These are phyloP conservation scores for Candida tetrigidarum DNA, from an alignment of 1,139 yeast species.

Conservation along the genomic window DNA sequence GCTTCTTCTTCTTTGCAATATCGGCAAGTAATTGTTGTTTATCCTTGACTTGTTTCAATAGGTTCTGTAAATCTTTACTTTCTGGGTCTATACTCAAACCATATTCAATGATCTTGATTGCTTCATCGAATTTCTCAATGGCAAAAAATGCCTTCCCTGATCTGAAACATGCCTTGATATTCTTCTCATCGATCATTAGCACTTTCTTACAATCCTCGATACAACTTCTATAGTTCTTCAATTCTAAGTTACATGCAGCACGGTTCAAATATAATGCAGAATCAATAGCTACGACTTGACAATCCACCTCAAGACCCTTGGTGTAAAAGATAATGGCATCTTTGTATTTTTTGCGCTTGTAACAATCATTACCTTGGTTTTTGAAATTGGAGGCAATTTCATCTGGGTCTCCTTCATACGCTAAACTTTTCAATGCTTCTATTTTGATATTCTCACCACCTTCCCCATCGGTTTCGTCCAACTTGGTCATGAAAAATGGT, in stretches of 20 bases:
- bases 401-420: constrained; percentile 94
- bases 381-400: constrained; percentile 91
- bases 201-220: constrained; percentile 86
- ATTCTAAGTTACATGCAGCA: constrained; percentile 89
- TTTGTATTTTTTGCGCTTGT: constrained; percentile 66
- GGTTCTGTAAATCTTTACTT: constrained; percentile 54
- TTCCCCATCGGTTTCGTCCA: constrained; percentile 77
- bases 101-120: constrained; percentile 64
- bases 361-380: constrained; percentile 91
- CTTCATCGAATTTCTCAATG: constrained; percentile 73
- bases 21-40: constrained; percentile 41
- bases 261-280: constrained; percentile 75
- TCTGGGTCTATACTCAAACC: constrained; percentile 64
- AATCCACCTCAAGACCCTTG: constrained; percentile 75
- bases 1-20: constrained; percentile 33
- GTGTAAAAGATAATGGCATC: constrained; percentile 81
- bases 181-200: constrained; percentile 64
- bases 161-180: constrained; percentile 83
- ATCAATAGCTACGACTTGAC: constrained; percentile 55
- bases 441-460: constrained; percentile 76
- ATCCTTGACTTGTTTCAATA: constrained; percentile 42
- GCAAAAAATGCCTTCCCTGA: constrained; percentile 81
- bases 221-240: constrained; percentile 83
- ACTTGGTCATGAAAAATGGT: constrained; percentile 93
- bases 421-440: constrained; percentile 90